Evolutionary conservation across 202 grass and related monocot species (phyloP), one percentile per base, ranked within the genome.

Genomic region (Cymbopogon flexuosus): DNA sequence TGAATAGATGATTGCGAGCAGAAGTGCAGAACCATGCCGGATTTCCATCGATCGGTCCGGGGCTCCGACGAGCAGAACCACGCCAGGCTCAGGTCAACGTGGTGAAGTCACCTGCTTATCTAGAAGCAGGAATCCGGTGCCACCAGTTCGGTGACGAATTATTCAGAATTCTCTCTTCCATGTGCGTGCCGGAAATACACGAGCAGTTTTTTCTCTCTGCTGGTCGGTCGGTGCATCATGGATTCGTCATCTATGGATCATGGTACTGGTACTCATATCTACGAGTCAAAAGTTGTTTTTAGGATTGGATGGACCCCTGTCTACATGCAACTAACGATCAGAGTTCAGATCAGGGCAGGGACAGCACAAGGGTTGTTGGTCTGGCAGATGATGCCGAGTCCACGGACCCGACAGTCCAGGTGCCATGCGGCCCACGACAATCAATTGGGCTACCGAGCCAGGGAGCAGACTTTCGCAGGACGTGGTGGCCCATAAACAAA

Each of bases 1-100:
- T 75, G 6, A 35, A 35, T 37, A 8, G 52, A 36, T 79, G 77
- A 79, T 68, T 68, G 77, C 77, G 63, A 79, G 77, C 19, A 68
- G 2, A 79, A 79, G 63, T 68, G 77, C 19, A 68, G 2, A 79
- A 79, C 76, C 62, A 79, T 68, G 62, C 30, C 54, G 54, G 47
- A 52, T n/a, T 52, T 52, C 47, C 46, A 16, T 16, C 46, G 46
- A 0, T 47, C 43, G 43, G 41, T 9, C 37, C 35, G 37, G 8
- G 39, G 39, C 35, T 36, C 36, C 6, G 5, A 5, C 36, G 1
- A 7, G 36, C 5, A 27, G 27, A 27, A 27, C 27, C 27, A 27
- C 36, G 36, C 36, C 36, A 51, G 6, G 19, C 16, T n/a, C n/a
- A 8, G 64, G 77, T 52, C 77, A 40, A n/a, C 63, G 10, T 5